Evolutionary conservation across 108 stramenopile genomes (phyloP).

Genomic region (Pseudonitzschia pungens): DNA sequence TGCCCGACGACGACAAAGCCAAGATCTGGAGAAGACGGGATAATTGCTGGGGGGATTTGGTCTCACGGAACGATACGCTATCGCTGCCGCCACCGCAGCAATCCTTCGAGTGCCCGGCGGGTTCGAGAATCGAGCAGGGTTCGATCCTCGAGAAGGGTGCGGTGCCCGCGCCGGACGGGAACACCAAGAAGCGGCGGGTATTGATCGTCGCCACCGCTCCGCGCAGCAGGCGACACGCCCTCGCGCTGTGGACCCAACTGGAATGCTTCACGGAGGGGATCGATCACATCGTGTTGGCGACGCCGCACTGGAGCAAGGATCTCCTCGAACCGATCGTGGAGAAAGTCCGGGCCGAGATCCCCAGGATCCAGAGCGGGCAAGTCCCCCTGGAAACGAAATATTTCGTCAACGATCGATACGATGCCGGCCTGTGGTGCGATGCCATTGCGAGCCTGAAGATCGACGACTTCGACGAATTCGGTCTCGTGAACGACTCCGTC

Average conservation of each 20-base stretch:
- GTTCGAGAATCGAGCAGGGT: constrained; percentile 2
- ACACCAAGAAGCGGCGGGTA: background rate
- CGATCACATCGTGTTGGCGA: constrained; percentile 22
- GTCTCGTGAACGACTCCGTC: constrained; percentile 21
- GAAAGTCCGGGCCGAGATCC: background rate
- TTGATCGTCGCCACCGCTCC: constrained; percentile 33
- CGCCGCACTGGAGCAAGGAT: constrained; percentile 20
- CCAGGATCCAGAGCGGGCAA: background rate
- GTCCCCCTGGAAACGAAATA: background rate
- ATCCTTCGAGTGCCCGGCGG: background rate
- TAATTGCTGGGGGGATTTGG: background rate
- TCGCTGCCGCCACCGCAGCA: background rate
- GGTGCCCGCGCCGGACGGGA: background rate
- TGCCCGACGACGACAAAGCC: background rate
- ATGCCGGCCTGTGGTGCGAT: constrained; percentile 47
- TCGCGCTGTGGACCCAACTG: constrained; percentile 36
- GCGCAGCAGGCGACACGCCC: constrained; percentile 1
- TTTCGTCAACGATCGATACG: constrained; percentile 36
- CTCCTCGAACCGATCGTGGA: constrained; percentile 8
- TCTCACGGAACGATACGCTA: background rate
- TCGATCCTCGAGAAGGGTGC: background rate
- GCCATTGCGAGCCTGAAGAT: background rate
- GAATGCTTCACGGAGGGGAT: constrained; percentile 33
- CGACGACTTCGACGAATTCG: constrained; percentile 5
- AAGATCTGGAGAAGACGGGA: background rate